Percentiles rank a stretch among this genome's conserved stretches.
Conservation (phyloP, 768 basidiomycete species). For the Dacryopinax spathularia region DNA sequence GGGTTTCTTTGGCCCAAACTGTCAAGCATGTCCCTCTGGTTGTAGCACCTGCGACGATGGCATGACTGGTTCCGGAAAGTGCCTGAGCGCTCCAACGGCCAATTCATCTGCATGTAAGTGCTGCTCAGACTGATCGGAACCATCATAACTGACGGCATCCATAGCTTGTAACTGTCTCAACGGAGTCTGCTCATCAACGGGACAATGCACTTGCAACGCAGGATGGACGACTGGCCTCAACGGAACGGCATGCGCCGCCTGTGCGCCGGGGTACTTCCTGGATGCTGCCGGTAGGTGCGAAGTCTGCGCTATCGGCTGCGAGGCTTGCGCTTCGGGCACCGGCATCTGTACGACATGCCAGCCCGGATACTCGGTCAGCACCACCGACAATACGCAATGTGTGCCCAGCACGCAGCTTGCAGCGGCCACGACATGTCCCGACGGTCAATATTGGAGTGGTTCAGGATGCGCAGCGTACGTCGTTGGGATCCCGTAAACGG, state of each 20-base stretch:
- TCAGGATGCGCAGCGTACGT: slow-evolving; percentile 31
- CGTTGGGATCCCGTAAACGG: neutral
- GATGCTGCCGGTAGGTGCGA: slow-evolving; percentile 56
- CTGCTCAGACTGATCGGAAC: neutral
- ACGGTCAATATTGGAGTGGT: slow-evolving; percentile 42
- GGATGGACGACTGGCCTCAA: slow-evolving; percentile 61
- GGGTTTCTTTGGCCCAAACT: slow-evolving; percentile 63
- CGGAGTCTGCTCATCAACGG: slow-evolving; percentile 53
- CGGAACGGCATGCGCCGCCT: slow-evolving; percentile 60
- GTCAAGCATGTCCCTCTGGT: slow-evolving; percentile 51
- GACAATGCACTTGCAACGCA: slow-evolving; percentile 59
- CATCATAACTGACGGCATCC: slow-evolving; percentile 24
- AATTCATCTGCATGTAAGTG: slow-evolving; percentile 22
- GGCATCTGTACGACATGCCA: slow-evolving; percentile 63
- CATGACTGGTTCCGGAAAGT: slow-evolving; percentile 60
- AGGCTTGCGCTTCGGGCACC: slow-evolving; percentile 48
- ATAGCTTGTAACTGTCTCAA: slow-evolving; percentile 70
- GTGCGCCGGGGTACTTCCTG: slow-evolving; percentile 62
- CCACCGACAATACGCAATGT: slow-evolving; percentile 55
- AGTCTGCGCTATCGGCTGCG: slow-evolving; percentile 64
- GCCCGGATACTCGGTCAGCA: slow-evolving; percentile 50
- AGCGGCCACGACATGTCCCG: slow-evolving; percentile 45
- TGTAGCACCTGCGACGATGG: slow-evolving; percentile 68
- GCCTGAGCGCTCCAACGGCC: slow-evolving; percentile 37
- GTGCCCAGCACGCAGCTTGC: slow-evolving; percentile 28